These are phyloP conservation scores for Magnaporthiopsis poae DNA, from an alignment of 2,329 filamentous ascomycete species.

Conservation along the genomic window DNA sequence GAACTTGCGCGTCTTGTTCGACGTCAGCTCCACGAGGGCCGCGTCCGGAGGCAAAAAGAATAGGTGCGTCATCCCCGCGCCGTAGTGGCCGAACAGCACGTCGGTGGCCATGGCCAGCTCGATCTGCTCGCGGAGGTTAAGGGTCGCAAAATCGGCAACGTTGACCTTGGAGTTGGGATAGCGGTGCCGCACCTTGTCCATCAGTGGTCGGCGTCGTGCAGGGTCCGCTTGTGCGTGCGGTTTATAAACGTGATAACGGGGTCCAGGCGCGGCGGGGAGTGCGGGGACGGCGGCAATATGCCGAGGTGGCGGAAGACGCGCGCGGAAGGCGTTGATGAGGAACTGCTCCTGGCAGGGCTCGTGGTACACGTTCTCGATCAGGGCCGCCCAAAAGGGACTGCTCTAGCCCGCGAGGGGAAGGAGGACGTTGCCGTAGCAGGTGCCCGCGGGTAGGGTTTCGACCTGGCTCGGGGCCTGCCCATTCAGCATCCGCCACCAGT, in stretches of 20 bases:
- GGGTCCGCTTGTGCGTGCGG: conserved; percentile 14
- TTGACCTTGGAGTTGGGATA: conserved; percentile 15
- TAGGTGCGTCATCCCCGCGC: conserved; percentile 18
- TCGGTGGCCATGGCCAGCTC: conserved; percentile 13
- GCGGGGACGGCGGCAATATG: background rate
- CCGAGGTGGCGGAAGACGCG: conserved; percentile 1
- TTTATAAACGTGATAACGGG: conserved; percentile 16
- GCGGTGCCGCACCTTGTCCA: conserved; percentile 10
- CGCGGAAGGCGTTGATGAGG: conserved; percentile 9
- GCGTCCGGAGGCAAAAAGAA: conserved; percentile 17
- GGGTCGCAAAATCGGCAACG: conserved; percentile 14
- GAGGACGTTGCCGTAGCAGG: conserved; percentile 12
- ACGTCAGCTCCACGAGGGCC: conserved; percentile 13
- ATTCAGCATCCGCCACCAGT: background rate
- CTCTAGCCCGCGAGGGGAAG: conserved; percentile 17
- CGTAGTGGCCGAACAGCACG: conserved; percentile 18
- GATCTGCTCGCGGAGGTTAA: conserved; percentile 17
- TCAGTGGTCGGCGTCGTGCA: conserved; percentile 12
- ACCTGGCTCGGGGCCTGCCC: background rate
- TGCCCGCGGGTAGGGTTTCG: background rate
- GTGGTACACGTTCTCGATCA: conserved; percentile 10
- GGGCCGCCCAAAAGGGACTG: conserved; percentile 18
- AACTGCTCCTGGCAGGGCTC: conserved; percentile 9
- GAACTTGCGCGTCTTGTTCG: conserved; percentile 9
- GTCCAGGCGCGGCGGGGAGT: background rate